Conservation (phyloP, 2,329 filamentous ascomycete species). For the Ophiostoma populinum region DNA sequence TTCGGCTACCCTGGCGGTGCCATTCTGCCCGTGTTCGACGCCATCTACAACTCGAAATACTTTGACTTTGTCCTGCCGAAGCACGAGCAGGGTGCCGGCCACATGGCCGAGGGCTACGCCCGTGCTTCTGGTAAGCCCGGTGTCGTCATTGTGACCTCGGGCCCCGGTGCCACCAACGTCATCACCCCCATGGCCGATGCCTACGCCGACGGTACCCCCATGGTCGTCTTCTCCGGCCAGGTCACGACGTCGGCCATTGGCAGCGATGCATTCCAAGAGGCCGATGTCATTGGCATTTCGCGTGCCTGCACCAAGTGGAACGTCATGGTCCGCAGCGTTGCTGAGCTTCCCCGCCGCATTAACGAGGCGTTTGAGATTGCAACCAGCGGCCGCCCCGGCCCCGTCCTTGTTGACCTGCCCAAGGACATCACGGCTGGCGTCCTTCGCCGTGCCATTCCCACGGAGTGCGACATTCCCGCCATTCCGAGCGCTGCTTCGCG, state of each 20-base stretch:
- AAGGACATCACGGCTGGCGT: constrained; percentile 89
- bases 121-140: constrained; percentile 85
- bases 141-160: constrained; percentile 91
- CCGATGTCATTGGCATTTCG: constrained; percentile 85
- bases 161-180: constrained; percentile 90
- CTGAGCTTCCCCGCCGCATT: constrained; percentile 81
- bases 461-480: constrained; percentile 52
- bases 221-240: constrained; percentile 93
- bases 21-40: constrained; percentile 94
- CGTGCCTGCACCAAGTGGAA: constrained; percentile 98
- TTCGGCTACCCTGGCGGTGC: constrained; percentile 91
- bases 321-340: constrained; percentile 91
- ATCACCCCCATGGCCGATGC: constrained; percentile 95
- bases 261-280: constrained; percentile 93
- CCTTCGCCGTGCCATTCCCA: constrained; percentile 69
- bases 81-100: constrained; percentile 94
- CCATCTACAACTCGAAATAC: constrained; percentile 94
- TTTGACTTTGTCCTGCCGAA: constrained; percentile 91
- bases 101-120: constrained; percentile 97
- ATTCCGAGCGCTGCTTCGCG: constrained; percentile 76
- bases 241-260: constrained; percentile 81
- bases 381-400: constrained; percentile 80
- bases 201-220: constrained; percentile 81
- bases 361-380: constrained; percentile 98
- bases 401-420: constrained; percentile 86